Evolutionary conservation across 192 early-diverging fungal genomes (phyloP).

Genomic region (Coemansia sp.): DNA sequence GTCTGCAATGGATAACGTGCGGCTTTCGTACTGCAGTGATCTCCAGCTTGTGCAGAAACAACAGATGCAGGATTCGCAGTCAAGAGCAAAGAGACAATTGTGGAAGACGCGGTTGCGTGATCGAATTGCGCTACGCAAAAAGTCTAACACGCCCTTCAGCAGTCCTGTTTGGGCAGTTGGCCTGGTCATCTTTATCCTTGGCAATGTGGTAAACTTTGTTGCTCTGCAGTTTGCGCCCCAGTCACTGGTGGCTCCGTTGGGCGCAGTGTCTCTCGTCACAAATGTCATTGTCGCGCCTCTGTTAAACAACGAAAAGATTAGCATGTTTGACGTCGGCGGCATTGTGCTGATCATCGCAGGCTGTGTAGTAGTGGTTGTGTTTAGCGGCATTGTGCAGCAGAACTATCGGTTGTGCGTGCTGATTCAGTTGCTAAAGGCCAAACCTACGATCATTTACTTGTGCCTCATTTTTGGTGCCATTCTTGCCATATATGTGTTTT

Average conservation of each 20-base stretch:
- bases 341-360: slow-evolving; percentile 75
- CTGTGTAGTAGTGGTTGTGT: slow-evolving; percentile 69
- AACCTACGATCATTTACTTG: slow-evolving; percentile 67
- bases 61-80: neutral
- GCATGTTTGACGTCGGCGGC: slow-evolving; percentile 67
- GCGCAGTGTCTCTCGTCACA: slow-evolving; percentile 74
- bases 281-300: slow-evolving; percentile 78
- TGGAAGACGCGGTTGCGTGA: neutral
- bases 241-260: slow-evolving; percentile 76
- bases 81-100: neutral
- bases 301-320: slow-evolving; percentile 71
- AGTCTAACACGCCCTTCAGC: slow-evolving; percentile 22
- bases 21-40: neutral
- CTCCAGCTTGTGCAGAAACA: neutral
- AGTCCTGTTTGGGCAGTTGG: slow-evolving; percentile 63
- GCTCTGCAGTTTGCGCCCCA: slow-evolving; percentile 81
- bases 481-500: slow-evolving; percentile 59
- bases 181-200: slow-evolving; percentile 68
- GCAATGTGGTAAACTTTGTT: slow-evolving; percentile 70
- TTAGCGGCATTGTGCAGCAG: slow-evolving; percentile 60
- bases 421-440: slow-evolving; percentile 64
- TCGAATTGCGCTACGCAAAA: neutral
- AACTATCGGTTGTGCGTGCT: slow-evolving; percentile 75
- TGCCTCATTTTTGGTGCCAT: slow-evolving; percentile 59
- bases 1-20: neutral